Percentiles rank a stretch among this genome's conserved stretches.
Evolutionary conservation across 169 alveolate species (phyloP).

Genomic region (Babesia gibsoni): DNA sequence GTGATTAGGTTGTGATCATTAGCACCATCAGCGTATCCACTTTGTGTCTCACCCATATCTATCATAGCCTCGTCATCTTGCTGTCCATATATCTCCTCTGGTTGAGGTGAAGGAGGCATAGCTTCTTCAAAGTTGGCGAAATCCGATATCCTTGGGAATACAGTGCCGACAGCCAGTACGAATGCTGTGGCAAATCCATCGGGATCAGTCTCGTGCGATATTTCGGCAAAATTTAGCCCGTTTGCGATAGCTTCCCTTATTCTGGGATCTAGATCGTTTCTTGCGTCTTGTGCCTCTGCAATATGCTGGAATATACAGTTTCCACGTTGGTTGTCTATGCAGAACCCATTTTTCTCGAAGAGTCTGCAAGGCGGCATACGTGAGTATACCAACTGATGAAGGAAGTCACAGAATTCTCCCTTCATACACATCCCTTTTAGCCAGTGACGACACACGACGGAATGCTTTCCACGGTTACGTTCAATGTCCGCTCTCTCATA

Average conservation of each 20-base stretch:
- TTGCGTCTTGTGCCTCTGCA: conserved; percentile 31
- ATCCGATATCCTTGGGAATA: conserved; percentile 52
- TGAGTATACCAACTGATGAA: conserved; percentile 83
- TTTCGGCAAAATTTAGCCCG: conserved; percentile 29
- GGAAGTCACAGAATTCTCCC: conserved; percentile 89
- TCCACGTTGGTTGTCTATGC: conserved; percentile 83
- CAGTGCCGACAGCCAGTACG: conserved; percentile 37
- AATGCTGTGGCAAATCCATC: conserved; percentile 53
- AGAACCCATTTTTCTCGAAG: conserved; percentile 76
- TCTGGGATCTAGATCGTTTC: conserved; percentile 12
- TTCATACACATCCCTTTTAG: conserved; percentile 90
- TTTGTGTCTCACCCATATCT: neutral
- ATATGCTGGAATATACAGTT: conserved; percentile 72
- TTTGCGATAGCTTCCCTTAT: conserved; percentile 44
- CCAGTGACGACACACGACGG: conserved; percentile 91
- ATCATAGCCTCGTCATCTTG: neutral
- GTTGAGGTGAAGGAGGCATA: conserved; percentile 36
- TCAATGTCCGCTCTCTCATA: conserved; percentile 75
- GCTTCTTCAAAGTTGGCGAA: conserved; percentile 16
- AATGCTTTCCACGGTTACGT: conserved; percentile 81
- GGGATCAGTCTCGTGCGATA: conserved; percentile 52
- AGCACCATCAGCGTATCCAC: neutral
- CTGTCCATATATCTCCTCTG: neutral
- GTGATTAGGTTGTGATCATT: neutral
- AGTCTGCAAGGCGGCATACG: conserved; percentile 87